Conservation (phyloP, 2,329 filamentous ascomycete genomes). For the Trichoderma koningii region DNA sequence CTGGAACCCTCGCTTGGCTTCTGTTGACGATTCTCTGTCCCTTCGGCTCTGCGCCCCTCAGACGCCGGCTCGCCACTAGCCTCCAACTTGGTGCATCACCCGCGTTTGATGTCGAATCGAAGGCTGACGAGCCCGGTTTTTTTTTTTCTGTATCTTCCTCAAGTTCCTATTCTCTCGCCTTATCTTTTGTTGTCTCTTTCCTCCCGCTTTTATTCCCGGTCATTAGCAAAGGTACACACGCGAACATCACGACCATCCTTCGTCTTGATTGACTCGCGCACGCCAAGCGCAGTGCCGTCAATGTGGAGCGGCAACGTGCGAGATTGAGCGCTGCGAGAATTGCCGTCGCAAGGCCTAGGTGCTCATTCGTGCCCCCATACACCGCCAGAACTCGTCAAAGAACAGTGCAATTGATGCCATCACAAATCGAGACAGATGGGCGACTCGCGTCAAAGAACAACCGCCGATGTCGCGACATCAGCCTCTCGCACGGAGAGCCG, state of each 20-base stretch:
- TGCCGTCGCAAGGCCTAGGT: too few species aligned
- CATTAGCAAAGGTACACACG: background rate
- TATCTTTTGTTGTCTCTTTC: background rate
- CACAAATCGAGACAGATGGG: too few species aligned
- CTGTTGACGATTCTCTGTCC: too few species aligned
- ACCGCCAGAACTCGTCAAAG: background rate
- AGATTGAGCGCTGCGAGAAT: background rate
- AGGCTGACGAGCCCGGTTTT: conserved; percentile 3
- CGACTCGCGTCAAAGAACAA: too few species aligned
- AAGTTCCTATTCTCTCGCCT: too few species aligned
- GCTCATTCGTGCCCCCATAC: background rate
- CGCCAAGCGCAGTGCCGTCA: background rate
- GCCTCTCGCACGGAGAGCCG: conserved; percentile 1
- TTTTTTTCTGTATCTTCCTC: background rate
- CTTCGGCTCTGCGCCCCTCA: background rate
- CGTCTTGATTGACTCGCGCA: conserved; percentile 20
- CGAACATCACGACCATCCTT: background rate
- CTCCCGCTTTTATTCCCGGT: conserved; percentile 7
- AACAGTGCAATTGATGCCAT: too few species aligned
- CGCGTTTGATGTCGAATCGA: background rate
- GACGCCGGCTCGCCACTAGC: conserved; percentile 1
- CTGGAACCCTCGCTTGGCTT: background rate
- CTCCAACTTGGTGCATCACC: background rate
- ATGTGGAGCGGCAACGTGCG: conserved; percentile 17
- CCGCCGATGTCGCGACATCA: background rate